These are phyloP conservation scores for Leccinum subgranulosum DNA, from an alignment of 768 basidiomycete genomes.

Conservation along the genomic window DNA sequence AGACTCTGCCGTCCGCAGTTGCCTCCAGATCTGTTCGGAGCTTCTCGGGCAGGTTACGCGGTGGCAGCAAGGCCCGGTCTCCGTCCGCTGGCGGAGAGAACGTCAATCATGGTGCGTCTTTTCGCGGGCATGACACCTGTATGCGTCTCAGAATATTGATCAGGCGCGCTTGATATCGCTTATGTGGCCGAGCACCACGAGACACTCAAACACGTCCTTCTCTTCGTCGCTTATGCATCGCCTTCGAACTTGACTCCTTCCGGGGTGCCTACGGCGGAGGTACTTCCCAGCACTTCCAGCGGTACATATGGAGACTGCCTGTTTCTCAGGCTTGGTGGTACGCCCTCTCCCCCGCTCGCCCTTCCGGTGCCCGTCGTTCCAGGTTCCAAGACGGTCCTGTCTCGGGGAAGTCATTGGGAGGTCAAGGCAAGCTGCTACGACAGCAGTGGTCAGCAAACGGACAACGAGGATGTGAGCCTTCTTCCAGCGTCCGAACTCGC, in stretches of 20 bases:
- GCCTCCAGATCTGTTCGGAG: conserved; percentile 14
- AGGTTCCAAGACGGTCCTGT: conserved; percentile 59
- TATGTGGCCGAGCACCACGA: conserved; percentile 82
- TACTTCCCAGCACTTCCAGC: conserved; percentile 45
- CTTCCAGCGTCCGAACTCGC: conserved; percentile 70
- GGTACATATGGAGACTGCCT: conserved; percentile 50
- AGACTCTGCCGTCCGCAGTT: neutral
- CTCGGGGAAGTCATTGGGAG: conserved; percentile 62
- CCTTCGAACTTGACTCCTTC: conserved; percentile 31
- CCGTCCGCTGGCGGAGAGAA: conserved; percentile 10
- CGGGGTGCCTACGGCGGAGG: conserved; percentile 56
- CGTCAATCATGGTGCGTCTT: conserved; percentile 17
- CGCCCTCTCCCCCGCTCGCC: conserved; percentile 54
- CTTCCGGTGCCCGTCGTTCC: conserved; percentile 55
- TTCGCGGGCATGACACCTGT: neutral
- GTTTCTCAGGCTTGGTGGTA: conserved; percentile 56
- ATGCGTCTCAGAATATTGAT: neutral
- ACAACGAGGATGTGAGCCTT: conserved; percentile 38
- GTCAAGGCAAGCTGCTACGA: conserved; percentile 52
- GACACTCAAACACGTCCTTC: conserved; percentile 73
- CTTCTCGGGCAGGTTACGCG: conserved; percentile 22
- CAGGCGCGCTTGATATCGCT: conserved; percentile 39
- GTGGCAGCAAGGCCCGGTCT: conserved; percentile 22
- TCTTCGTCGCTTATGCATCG: conserved; percentile 52
- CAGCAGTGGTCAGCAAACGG: conserved; percentile 21